Evolutionary conservation across 2,329 filamentous ascomycete genomes (phyloP), one percentile per base, ranked within the genome.

Genomic region (Cladosporium sp.): DNA sequence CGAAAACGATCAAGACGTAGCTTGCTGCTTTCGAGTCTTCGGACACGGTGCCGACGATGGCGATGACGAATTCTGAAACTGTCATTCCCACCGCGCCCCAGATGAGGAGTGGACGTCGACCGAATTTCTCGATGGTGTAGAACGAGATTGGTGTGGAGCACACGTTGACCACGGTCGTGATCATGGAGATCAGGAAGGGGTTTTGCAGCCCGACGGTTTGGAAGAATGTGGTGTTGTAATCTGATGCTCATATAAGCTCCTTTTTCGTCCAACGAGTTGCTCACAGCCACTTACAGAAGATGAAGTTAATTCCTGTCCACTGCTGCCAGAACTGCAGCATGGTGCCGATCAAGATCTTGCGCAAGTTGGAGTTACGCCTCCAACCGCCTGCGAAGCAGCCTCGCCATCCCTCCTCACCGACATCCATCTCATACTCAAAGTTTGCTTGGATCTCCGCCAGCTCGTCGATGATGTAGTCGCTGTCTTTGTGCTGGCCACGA

Each of bases 91-190:
- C 61, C 30, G 89, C 90, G 66, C 92, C 92, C 68, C 80, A 83
- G 72, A 96, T 84, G 65, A 96, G 86, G 58, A 96, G 85, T 25
- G 83, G 81, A 62, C 91, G 89, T 70, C 92, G 90, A 64, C 92
- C 92, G 65, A 92, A 85, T 66, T 79, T 84, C 79, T 96, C 92
- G 64, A 96, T 88, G 17, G 88, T 88, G 77, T 83, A 96, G 84
- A 96, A 96, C 17, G 92, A 94, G 64, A 96, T 72, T 1, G 92
- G 92, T 2, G 92, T 96, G 43, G 89, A 92, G 76, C 76, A 82
- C 62, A 95, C 89, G 76, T 96, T 96, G 79, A 96, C 90, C 57
- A 95, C 82, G 60, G 89, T 95, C 70, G 90, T 94, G 77, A 96
- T 83, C 72, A 96, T 83, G 60, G 86, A 88, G 70, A 95, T 91